Conservation (phyloP, 768 basidiomycete species). For the Lentinula aciculospora region DNA sequence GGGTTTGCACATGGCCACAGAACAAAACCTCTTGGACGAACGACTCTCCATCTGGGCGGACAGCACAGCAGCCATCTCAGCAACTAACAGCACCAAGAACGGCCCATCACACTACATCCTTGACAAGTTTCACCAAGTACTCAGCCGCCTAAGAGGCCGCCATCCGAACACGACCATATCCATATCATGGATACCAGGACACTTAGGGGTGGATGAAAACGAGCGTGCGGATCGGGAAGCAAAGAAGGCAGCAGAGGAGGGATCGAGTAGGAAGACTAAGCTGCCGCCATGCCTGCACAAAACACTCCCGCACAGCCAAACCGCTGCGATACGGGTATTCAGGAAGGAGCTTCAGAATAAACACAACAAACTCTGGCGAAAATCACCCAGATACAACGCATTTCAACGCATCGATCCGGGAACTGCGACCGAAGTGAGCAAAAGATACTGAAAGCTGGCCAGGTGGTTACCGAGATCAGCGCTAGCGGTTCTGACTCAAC, state of each 20-base stretch:
- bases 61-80: no score
- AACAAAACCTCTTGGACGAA: background rate
- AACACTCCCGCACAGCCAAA: background rate
- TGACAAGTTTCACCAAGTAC: background rate
- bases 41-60: no score
- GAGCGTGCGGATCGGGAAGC: background rate
- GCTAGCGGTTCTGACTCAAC: conserved; percentile 19
- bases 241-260: background rate
- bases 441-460: no score
- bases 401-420: no score
- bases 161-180: background rate
- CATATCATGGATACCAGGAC: background rate
- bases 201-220: background rate
- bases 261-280: background rate
- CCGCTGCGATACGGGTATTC: background rate
- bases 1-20: background rate
- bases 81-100: background rate
- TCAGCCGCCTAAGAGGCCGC: background rate
- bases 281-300: background rate
- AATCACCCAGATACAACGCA: no score
- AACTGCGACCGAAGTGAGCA: no score
- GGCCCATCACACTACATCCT: background rate
- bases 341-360: no score
- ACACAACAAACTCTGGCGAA: no score
- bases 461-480: conserved; percentile 8